Evolutionary conservation across 495 filamentous ascomycete species (phyloP), one percentile per base, ranked within the genome.

Genomic region (Penicillium alfredii): DNA sequence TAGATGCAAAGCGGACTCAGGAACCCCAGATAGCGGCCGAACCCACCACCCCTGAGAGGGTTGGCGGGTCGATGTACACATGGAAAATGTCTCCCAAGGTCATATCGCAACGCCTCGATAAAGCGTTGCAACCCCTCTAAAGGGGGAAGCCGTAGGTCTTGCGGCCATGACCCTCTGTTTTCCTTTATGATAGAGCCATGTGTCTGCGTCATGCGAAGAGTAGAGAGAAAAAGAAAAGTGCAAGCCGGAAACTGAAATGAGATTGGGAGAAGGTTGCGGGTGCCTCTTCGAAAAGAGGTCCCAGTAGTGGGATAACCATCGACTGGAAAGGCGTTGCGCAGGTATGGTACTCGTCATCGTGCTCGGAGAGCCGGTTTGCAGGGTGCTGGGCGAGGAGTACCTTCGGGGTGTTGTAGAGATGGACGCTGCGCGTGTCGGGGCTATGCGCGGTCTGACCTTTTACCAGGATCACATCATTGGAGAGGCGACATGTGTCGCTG

Each of bases 381-480:
- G 25, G 25, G 13, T 27, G 10, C 28, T 18, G 28, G 26, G 14
- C 26, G 23, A 39, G 30, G 30, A 47, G 60, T 59, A 42, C 55
- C 54, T 49, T 55, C 57, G 47, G 45, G 29, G 27, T 30, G 20
- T 22, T 28, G 38, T 33, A 39, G 22, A 45, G 42, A 33, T 24
- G 30, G 25, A 35, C 25, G 30, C 35, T 14, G 27, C 30, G 43
- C 34, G 37, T 13, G 15, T 24, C 43, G 31, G 36, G 38, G 40
- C 23, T 30, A 28, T 30, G 39, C 51, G 56, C 55, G 58, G 66
- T 80, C 72, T 63, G 74, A 73, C 76, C 76, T 79, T 80, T 80
- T 79, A 79, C 76, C 76, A 73, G 56, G 40, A 39, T 58, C 38
- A 53, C 76, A 80, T 80, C 76, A 76, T 68, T 40, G 73, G 72